Base-by-base conservation (phyloP, 2,329 filamentous ascomycete species). In the Exophiala spinifera region DNA sequence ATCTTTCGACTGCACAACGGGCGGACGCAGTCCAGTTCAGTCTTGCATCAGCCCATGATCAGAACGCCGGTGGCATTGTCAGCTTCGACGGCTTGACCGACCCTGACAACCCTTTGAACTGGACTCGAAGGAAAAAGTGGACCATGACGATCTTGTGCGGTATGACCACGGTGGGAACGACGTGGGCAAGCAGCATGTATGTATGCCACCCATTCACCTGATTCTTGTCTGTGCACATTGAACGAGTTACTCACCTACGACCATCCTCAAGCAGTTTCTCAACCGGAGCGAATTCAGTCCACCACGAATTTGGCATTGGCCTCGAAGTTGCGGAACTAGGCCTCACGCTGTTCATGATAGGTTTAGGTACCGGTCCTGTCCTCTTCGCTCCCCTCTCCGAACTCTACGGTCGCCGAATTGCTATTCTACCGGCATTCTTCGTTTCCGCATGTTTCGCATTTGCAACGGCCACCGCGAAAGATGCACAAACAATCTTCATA, bases 341-440 rank as follows among this genome's bases (percentile, higher is more conserved):
- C 15, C 75, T 77, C 1, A 71, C 75, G 0, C 60, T 81, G n/a
- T 70, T 80, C 14, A 64, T 81, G 0, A 74, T 79, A 48, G 75
- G 79, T 1, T 79, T 83, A 53, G 79, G 78, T 1, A 60, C 86
- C 3, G 85, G 85, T 0, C 84, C 85, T 0, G 65, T 87, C 14
- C 62, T 87, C 2, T 92, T 92, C 66, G 89, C 89, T 7, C 89
- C 89, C 0, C 70, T 91, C 34, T 88, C 84, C 5, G 89, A 94
- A 69, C 79, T 92, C 47, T 77, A 86, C 51, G 89, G 89, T 19
- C 78, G 89, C 42, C 77, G 81, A 44, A 48, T 72, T 0, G 79
- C 81, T 1, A 80, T 85, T 1, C 67, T 85, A 17, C 71, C 69
- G 1, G 83, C 84, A 11, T 85, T 84, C 70, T 84, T 86, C 50